A percentile compares a stretch with the other conserved stretches of the same genome.
Evolutionary conservation across 2,329 filamentous ascomycete species (phyloP).

Genomic region (Leptographium procerum): DNA sequence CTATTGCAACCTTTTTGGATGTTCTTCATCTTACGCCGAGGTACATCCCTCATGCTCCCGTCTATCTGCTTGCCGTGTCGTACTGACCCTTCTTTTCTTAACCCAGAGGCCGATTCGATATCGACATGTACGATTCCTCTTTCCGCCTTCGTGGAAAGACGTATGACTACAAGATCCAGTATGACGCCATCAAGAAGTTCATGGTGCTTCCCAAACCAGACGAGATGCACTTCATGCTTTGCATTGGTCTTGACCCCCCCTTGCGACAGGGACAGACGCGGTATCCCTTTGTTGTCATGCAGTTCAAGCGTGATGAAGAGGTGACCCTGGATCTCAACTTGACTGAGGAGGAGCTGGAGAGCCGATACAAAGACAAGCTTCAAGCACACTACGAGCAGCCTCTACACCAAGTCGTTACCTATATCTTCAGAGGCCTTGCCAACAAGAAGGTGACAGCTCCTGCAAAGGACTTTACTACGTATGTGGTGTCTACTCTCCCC

Average conservation of each 20-base stretch:
- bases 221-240: constrained; percentile 89
- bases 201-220: constrained; percentile 98
- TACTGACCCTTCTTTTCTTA: constrained; percentile 9
- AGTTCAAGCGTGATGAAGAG: constrained; percentile 96
- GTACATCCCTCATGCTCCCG: constrained; percentile 27
- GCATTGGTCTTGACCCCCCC: constrained; percentile 86
- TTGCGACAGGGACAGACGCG: constrained; percentile 93
- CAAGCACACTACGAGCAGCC: constrained; percentile 86
- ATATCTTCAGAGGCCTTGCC: constrained; percentile 87
- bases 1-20: constrained; percentile 93
- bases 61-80: neutral
- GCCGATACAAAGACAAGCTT: constrained; percentile 80
- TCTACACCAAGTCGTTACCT: constrained; percentile 83
- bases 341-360: constrained; percentile 74
- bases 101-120: constrained; percentile 92
- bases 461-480: constrained; percentile 84
- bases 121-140: constrained; percentile 98
- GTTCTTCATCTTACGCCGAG: constrained; percentile 92
- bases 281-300: constrained; percentile 98
- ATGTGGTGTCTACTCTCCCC: constrained; percentile 17
- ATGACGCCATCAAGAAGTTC: constrained; percentile 96
- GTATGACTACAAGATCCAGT: constrained; percentile 99
- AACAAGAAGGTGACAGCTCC: constrained; percentile 93
- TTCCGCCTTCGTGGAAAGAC: constrained; percentile 97
- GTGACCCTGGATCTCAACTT: constrained; percentile 95